phyloP scores from a whole-genome alignment of 2,329 filamentous ascomycete genomes.

The Neophaeococcomyces mojaviensis region DNA sequence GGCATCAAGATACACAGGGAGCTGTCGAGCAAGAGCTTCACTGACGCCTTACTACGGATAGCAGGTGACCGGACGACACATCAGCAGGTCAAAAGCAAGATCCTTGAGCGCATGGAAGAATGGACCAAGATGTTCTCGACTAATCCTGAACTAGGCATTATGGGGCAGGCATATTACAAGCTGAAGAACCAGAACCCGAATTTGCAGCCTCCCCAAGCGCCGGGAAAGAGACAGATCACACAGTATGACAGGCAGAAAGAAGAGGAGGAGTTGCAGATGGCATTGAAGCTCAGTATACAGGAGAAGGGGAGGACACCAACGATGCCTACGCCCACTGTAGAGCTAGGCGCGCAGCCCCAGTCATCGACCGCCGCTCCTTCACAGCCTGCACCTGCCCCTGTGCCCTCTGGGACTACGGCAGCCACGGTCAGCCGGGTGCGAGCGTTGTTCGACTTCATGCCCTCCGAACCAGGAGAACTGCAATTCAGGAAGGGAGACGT shows the following conservation, averaged over 20 bases:
- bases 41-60: constrained; percentile 82
- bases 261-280: constrained; percentile 95
- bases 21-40: constrained; percentile 83
- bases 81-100: constrained; percentile 92
- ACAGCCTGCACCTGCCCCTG: constrained; percentile 41
- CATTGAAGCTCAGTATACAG: constrained; percentile 82
- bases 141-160: constrained; percentile 88
- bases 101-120: constrained; percentile 89
- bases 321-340: constrained; percentile 29
- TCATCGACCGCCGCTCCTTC: constrained; percentile 24
- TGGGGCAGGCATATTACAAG: constrained; percentile 89
- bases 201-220: constrained; percentile 83
- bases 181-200: constrained; percentile 78
- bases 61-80: constrained; percentile 93
- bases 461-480: constrained; percentile 86
- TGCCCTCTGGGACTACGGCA: constrained; percentile 79
- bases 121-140: constrained; percentile 92
- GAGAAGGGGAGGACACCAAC: constrained; percentile 55
- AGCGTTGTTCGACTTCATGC: constrained; percentile 88
- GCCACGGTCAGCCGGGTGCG: constrained; percentile 92
- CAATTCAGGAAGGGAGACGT: constrained; percentile 96
- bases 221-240: constrained; percentile 85
- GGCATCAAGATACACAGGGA: constrained; percentile 81
- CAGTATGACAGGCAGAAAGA: constrained; percentile 87
- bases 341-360: constrained; percentile 30